Evolutionary conservation across 495 filamentous ascomycete genomes (phyloP).

Genomic region (Halenospora varia): DNA sequence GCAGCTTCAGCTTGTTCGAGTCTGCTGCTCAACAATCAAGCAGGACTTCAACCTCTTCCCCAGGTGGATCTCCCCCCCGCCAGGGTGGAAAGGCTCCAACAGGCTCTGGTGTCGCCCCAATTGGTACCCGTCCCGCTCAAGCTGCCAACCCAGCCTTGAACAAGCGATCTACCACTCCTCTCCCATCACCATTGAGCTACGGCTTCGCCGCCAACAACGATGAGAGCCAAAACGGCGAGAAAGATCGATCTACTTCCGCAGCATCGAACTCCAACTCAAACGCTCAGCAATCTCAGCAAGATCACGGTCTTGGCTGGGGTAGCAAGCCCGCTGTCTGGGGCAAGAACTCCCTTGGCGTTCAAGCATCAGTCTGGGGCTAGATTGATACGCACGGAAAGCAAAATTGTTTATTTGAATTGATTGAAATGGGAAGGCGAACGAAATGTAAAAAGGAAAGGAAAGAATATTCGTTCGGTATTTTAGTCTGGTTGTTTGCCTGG

Average conservation of each 20-base stretch:
- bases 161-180: constrained; percentile 85
- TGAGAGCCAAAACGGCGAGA: constrained; percentile 28
- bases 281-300: constrained; percentile 37
- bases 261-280: constrained; percentile 37
- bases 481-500: constrained; percentile 5
- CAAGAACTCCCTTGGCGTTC: constrained; percentile 64
- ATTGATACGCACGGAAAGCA: too few species aligned
- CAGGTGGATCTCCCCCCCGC: constrained; percentile 80
- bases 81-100: constrained; percentile 49
- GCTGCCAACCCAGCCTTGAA: constrained; percentile 54
- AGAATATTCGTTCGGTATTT: not conserved
- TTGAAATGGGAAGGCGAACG: too few species aligned
- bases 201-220: constrained; percentile 55
- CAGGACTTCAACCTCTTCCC: constrained; percentile 86
- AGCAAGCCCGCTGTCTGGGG: constrained; percentile 72
- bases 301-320: constrained; percentile 58
- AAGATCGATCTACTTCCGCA: constrained; percentile 27
- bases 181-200: constrained; percentile 84
- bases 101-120: constrained; percentile 75
- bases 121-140: constrained; percentile 75
- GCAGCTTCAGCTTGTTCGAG: constrained; percentile 63
- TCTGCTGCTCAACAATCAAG: constrained; percentile 67
- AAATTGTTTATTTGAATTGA: too few species aligned
- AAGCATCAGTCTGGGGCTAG: constrained; percentile 78
- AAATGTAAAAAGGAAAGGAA: not conserved